A percentile compares a stretch with the other conserved stretches of the same genome.
Conservation (phyloP, 1,139 yeast genomes). For the Sugiyamaella castrensis region DNA sequence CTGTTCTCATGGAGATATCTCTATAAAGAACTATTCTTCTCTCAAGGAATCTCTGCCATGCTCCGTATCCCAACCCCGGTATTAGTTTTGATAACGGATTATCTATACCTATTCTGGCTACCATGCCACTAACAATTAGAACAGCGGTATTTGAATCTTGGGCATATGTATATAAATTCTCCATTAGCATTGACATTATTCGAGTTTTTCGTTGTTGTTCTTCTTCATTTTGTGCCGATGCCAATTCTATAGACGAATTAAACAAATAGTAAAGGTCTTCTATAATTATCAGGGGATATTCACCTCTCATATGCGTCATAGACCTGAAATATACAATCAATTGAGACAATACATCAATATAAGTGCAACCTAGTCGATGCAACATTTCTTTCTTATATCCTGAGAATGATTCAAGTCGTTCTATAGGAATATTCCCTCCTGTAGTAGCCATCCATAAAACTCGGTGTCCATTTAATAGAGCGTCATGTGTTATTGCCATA, state of each 20-base stretch:
- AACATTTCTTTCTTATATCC: constrained; percentile 10
- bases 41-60: constrained; percentile 18
- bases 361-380: constrained; percentile 12
- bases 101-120: constrained; percentile 8
- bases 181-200: neutral
- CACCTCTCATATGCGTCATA: neutral
- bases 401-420: constrained; percentile 11
- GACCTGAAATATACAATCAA: constrained; percentile 13
- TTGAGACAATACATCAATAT: constrained; percentile 15
- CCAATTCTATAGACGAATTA: constrained; percentile 1
- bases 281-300: neutral
- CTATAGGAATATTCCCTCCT: constrained; percentile 15
- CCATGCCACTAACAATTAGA: constrained; percentile 16
- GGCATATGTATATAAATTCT: neutral
- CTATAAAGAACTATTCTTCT: constrained; percentile 19
- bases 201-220: neutral
- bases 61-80: constrained; percentile 21
- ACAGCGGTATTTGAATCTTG: constrained; percentile 12
- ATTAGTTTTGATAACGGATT: constrained; percentile 12
- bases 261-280: constrained; percentile 9
- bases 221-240: neutral
- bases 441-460: constrained; percentile 24
- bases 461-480: constrained; percentile 18
- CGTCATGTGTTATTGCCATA: constrained; percentile 74
- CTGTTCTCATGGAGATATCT: constrained; percentile 6